These are phyloP conservation scores for Pichia sp. DNA, from an alignment of 1,139 yeast genomes.

Conservation along the genomic window DNA sequence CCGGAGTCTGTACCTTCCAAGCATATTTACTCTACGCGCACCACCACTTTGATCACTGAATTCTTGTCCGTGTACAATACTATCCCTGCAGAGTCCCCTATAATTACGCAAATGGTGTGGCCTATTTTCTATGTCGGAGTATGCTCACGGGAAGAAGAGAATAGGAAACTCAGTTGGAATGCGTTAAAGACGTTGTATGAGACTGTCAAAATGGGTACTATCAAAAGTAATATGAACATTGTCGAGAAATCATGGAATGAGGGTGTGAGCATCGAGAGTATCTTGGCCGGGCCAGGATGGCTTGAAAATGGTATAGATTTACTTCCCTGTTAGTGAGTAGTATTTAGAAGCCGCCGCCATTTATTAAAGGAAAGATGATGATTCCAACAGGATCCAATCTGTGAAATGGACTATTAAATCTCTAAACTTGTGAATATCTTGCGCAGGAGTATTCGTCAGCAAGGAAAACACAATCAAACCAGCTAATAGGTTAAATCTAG, in stretches of 20 bases:
- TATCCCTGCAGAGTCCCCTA: slow-evolving; percentile 37
- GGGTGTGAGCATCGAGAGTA: slow-evolving; percentile 33
- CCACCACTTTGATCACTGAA: slow-evolving; percentile 33
- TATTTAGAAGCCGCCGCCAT: too few species aligned
- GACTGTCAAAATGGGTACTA: slow-evolving; percentile 48
- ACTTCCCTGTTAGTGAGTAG: slow-evolving; percentile 34
- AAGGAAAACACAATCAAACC: too few species aligned
- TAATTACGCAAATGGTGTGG: slow-evolving; percentile 55
- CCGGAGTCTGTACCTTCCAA: slow-evolving; percentile 7
- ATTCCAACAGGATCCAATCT: too few species aligned
- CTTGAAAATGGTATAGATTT: slow-evolving; percentile 41
- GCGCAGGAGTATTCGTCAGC: too few species aligned
- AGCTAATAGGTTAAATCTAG: too few species aligned
- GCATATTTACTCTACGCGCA: slow-evolving; percentile 14
- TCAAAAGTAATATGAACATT: slow-evolving; percentile 33
- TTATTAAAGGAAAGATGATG: too few species aligned
- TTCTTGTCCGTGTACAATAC: slow-evolving; percentile 39
- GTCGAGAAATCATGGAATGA: slow-evolving; percentile 38
- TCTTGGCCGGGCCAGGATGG: slow-evolving; percentile 36
- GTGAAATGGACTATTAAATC: too few species aligned
- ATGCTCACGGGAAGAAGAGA: slow-evolving; percentile 30
- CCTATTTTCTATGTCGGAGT: slow-evolving; percentile 45
- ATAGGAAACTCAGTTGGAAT: slow-evolving; percentile 26
- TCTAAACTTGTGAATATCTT: too few species aligned
- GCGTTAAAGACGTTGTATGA: slow-evolving; percentile 36